phyloP scores from a whole-genome alignment of 2,329 filamentous ascomycete genomes.

The Epichloe baconii region DNA sequence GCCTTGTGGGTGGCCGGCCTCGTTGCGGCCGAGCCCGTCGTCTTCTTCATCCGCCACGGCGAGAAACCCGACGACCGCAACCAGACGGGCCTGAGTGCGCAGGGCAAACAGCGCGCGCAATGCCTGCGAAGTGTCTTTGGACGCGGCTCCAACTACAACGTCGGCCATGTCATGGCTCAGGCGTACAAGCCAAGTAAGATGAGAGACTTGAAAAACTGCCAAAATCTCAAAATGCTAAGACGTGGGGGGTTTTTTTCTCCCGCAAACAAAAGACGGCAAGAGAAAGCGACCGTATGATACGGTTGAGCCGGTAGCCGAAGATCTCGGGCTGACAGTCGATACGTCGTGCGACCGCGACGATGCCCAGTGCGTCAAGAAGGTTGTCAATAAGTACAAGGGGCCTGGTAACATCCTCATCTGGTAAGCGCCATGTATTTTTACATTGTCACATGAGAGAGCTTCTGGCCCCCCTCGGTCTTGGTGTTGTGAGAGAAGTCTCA shows the following conservation, averaged over 20 bases:
- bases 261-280: constrained; percentile 27
- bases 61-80: constrained; percentile 43
- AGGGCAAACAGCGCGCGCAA: constrained; percentile 43
- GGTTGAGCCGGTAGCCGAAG: constrained; percentile 39
- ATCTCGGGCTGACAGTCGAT: constrained; percentile 42
- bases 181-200: constrained; percentile 31
- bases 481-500: too few relatives aligned
- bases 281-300: constrained; percentile 42
- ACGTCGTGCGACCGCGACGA: constrained; percentile 43
- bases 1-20: constrained; percentile 7
- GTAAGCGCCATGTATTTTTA: constrained; percentile 13
- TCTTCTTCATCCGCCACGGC: constrained; percentile 52
- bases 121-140: constrained; percentile 47
- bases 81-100: constrained; percentile 30
- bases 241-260: neutral
- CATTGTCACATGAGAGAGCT: neutral
- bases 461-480: too few relatives aligned
- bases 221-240: neutral
- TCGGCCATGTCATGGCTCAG: constrained; percentile 45
- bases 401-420: constrained; percentile 46
- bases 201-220: too few relatives aligned
- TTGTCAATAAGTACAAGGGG: constrained; percentile 33
- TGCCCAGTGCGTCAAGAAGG: constrained; percentile 36
- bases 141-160: constrained; percentile 35
- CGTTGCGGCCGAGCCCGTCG: constrained; percentile 27